Evolutionary conservation across 176 grass and related monocot genomes (phyloP).

Genomic region (Triticum dicoccoides): DNA sequence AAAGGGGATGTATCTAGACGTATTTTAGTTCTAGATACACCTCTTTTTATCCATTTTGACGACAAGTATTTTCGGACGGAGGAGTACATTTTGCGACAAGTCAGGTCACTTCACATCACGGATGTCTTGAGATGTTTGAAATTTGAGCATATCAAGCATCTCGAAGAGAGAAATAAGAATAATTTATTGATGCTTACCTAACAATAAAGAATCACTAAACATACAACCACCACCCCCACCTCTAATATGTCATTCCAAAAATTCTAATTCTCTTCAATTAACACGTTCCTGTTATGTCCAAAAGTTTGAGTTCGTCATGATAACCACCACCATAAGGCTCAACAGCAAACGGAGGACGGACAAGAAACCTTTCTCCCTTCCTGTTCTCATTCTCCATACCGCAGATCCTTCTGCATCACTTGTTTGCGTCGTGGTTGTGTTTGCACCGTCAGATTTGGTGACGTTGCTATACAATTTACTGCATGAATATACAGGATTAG

Average conservation of each 20-base stretch:
- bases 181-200: constrained; percentile 40
- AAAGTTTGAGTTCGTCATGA: constrained; percentile 50
- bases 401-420: constrained; percentile 41
- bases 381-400: constrained; percentile 47
- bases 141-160: background rate
- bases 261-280: constrained; percentile 22
- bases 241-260: constrained; percentile 36
- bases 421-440: constrained; percentile 23
- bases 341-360: constrained; percentile 45
- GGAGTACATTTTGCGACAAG: background rate
- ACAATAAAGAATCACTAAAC: constrained; percentile 58
- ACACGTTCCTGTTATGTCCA: constrained; percentile 44
- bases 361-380: constrained; percentile 25
- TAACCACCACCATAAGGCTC: constrained; percentile 33
- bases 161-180: background rate
- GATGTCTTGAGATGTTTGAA: background rate
- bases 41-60: too few relatives aligned
- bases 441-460: constrained; percentile 35
- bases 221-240: background rate
- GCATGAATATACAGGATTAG: constrained; percentile 27
- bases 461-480: constrained; percentile 50
- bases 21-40: too few relatives aligned
- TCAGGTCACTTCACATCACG: background rate
- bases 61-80: too few relatives aligned
- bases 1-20: too few relatives aligned